A percentile compares a stretch with the other conserved stretches of the same genome.
Evolutionary conservation across 75 land plant species (phyloP).

Genomic region (Sequoiadendron giganteum): DNA sequence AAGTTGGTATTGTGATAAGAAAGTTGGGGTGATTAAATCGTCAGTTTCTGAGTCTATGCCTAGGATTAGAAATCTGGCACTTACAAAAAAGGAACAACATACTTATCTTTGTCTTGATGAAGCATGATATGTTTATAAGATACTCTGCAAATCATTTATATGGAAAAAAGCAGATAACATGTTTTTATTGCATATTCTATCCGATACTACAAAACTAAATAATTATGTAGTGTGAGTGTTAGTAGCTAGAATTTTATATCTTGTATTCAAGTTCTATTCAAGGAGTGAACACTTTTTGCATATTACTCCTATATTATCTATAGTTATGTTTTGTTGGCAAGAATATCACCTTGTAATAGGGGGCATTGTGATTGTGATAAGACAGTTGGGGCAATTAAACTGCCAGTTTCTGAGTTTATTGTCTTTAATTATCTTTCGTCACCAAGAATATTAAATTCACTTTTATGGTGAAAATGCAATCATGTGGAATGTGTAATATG

Average conservation of each 20-base stretch:
- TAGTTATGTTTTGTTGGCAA: background rate
- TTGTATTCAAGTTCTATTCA: background rate
- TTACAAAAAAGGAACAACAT: too few species aligned
- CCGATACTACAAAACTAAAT: background rate
- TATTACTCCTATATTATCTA: background rate
- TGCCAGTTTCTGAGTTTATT: too few species aligned
- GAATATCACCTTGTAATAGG: background rate
- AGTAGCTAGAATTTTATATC: background rate
- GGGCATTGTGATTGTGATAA: too few species aligned
- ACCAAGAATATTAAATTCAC: background rate
- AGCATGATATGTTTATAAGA: too few species aligned
- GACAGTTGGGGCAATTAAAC: too few species aligned
- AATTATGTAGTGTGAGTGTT: background rate
- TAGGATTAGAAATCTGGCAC: too few species aligned
- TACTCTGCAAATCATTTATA: too few species aligned
- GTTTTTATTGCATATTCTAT: background rate
- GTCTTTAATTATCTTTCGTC: background rate
- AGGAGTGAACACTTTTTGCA: background rate
- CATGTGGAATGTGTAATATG: background rate
- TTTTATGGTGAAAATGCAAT: background rate
- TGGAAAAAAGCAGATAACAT: background rate
- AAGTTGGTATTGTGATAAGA: too few species aligned
- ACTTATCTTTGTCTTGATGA: too few species aligned
- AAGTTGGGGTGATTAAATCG: too few species aligned
- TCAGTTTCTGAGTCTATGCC: too few species aligned